A percentile compares a stretch with the other conserved stretches of the same genome.
These are phyloP conservation scores for Pezicula carpinea DNA, from an alignment of 2,329 filamentous ascomycete genomes.

Conservation along the genomic window DNA sequence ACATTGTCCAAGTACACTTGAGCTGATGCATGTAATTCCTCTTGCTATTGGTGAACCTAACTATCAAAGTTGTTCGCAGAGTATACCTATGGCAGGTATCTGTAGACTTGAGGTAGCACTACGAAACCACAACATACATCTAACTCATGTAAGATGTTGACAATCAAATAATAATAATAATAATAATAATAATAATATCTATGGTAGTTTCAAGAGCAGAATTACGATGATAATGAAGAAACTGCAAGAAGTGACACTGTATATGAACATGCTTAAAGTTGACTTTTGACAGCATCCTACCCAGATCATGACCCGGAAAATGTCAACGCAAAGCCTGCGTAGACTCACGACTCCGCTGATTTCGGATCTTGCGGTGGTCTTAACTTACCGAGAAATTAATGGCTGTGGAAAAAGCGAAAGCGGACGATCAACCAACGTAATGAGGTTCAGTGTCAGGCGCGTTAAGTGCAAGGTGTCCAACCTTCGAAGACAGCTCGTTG, in stretches of 20 bases:
- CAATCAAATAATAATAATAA: not conserved
- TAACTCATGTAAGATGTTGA: too few species aligned
- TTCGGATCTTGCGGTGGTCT: not conserved
- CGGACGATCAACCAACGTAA: conserved; percentile 33
- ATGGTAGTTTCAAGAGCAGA: not conserved
- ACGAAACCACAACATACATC: too few species aligned
- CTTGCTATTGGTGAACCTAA: conserved; percentile 17
- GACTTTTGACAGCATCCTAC: not conserved
- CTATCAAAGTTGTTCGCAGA: not conserved
- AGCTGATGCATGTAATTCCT: conserved; percentile 17
- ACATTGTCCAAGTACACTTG: conserved; percentile 13
- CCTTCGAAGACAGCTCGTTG: conserved; percentile 24
- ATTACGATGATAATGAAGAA: too few species aligned
- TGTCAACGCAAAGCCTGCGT: conserved; percentile 2
- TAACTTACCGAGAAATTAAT: conserved; percentile 15
- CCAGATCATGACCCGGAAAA: not conserved
- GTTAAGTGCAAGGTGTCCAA: conserved; percentile 28
- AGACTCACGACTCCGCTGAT: too few species aligned
- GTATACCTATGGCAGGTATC: not conserved
- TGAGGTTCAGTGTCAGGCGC: conserved; percentile 32
- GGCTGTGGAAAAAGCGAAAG: conserved; percentile 29
- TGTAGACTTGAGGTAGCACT: too few species aligned
- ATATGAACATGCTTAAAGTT: not conserved
- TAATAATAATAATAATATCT: not conserved
- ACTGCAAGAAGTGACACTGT: not conserved